These are phyloP conservation scores for Pelargonium myrrhifolium DNA, from an alignment of 441 rosid species.

Conservation along the genomic window DNA sequence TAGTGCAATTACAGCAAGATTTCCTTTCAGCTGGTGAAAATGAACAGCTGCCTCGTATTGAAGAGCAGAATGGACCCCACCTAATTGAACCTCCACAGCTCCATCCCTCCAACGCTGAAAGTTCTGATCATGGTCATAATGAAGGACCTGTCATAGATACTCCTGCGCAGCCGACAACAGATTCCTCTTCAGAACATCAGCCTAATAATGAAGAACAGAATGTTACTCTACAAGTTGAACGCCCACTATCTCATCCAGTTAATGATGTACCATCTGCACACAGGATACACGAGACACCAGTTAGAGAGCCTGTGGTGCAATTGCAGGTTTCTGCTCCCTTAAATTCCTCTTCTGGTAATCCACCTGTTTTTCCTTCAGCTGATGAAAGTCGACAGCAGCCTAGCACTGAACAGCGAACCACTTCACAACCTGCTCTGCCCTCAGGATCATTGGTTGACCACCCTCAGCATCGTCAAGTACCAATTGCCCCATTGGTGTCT, in stretches of 20 bases:
- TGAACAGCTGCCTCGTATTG: slow-evolving; percentile 21
- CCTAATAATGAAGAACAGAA: background rate
- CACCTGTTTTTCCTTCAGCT: too few species aligned
- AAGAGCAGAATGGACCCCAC: slow-evolving; percentile 8
- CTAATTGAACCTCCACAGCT: slow-evolving; percentile 1
- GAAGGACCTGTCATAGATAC: background rate
- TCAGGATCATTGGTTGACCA: slow-evolving; percentile 19
- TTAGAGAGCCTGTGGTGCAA: slow-evolving; percentile 1
- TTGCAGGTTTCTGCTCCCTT: background rate
- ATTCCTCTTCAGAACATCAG: background rate
- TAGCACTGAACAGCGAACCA: slow-evolving; percentile 1
- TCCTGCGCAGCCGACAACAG: background rate
- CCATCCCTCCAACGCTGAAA: background rate
- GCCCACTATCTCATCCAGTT: slow-evolving; percentile 9
- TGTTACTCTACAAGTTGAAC: slow-evolving; percentile 6
- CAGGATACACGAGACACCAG: background rate
- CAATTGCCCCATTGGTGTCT: slow-evolving; percentile 23
- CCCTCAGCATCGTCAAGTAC: slow-evolving; percentile 27
- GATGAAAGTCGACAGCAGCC: background rate
- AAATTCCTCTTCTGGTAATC: background rate
- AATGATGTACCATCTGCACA: background rate
- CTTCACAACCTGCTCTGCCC: slow-evolving; percentile 18
- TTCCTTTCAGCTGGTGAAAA: slow-evolving; percentile 19
- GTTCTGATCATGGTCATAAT: background rate
- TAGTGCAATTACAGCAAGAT: slow-evolving; percentile 18